phyloP scores from a whole-genome alignment of 2,329 filamentous ascomycete species.

The Fusarium oligoseptatum region DNA sequence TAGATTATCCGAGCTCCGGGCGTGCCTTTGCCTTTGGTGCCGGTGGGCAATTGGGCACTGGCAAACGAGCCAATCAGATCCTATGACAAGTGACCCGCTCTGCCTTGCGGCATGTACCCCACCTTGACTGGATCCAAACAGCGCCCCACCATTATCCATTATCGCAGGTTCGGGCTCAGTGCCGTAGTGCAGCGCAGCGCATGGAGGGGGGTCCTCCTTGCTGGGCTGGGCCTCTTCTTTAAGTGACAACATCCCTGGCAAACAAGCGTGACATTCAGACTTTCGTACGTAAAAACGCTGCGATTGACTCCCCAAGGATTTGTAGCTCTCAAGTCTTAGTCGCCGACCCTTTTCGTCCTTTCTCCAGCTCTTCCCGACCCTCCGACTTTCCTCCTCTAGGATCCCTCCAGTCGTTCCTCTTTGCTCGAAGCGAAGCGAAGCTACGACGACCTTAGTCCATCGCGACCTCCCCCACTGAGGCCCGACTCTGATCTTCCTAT shows the following conservation, averaged over 20 bases:
- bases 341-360: not conserved
- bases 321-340: not conserved
- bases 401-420: not conserved
- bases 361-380: conserved; percentile 3
- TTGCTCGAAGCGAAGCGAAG: conserved; percentile 7
- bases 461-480: conserved; percentile 35
- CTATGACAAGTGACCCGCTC: not conserved
- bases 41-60: conserved; percentile 30
- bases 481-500: conserved; percentile 26
- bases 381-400: not conserved
- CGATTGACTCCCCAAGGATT: conserved; percentile 11
- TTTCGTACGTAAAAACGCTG: conserved; percentile 23
- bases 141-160: conserved; percentile 36
- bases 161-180: conserved; percentile 29
- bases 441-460: conserved; percentile 24
- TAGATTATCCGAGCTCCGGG: conserved; percentile 54
- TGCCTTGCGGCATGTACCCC: conserved; percentile 33
- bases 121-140: conserved; percentile 31
- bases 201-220: conserved; percentile 5
- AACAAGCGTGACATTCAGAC: conserved; percentile 19
- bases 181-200: conserved; percentile 8
- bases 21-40: conserved; percentile 8
- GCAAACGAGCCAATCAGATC: conserved; percentile 34
- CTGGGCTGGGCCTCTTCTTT: conserved; percentile 8
- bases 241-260: conserved; percentile 37